A percentile compares a stretch with the other conserved stretches of the same genome.
phyloP scores from a whole-genome alignment of 2,329 filamentous ascomycete genomes.

The Arthrobotrys megalospora region DNA sequence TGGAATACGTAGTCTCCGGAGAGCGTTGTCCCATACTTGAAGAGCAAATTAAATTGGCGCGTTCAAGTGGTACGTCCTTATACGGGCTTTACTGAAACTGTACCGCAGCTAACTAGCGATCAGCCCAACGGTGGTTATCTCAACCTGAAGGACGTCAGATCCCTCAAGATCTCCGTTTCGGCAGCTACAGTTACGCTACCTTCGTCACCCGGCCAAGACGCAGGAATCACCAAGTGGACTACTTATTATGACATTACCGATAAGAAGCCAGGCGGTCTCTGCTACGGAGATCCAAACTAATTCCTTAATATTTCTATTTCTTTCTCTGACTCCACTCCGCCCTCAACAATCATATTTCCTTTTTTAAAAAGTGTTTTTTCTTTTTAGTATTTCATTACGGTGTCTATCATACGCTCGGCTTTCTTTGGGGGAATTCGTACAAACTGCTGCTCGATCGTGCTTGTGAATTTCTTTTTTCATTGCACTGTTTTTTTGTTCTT shows the following conservation, averaged over 20 bases:
- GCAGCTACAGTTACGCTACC: constrained; percentile 54
- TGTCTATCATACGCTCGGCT: too few relatives aligned
- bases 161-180: constrained; percentile 51
- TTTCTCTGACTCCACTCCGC: neutral
- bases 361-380: neutral
- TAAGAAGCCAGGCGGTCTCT: constrained; percentile 53
- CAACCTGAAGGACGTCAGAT: constrained; percentile 29
- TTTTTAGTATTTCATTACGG: neutral
- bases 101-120: constrained; percentile 12
- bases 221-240: constrained; percentile 36
- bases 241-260: constrained; percentile 55
- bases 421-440: too few relatives aligned
- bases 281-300: constrained; percentile 34
- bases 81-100: neutral
- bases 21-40: constrained; percentile 47
- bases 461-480: neutral
- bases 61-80: constrained; percentile 44
- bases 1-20: constrained; percentile 22
- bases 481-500: neutral
- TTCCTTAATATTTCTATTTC: constrained; percentile 1
- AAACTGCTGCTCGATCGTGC: too few relatives aligned
- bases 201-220: neutral
- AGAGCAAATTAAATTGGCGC: constrained; percentile 36
- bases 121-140: constrained; percentile 30
- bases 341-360: neutral